phyloP scores from a whole-genome alignment of 345 rosid species.

The Turnera subulata region DNA sequence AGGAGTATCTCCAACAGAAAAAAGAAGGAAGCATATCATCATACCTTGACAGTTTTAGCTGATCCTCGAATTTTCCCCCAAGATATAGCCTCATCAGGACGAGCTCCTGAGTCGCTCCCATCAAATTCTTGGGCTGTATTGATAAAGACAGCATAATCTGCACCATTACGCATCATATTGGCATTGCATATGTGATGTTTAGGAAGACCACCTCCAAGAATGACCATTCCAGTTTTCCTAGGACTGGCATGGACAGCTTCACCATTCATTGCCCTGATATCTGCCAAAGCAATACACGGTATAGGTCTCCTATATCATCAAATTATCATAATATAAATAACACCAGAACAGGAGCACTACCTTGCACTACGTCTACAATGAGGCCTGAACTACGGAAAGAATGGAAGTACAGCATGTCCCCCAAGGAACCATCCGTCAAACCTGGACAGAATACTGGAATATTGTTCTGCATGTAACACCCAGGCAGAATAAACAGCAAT shows the following conservation, averaged over 20 bases:
- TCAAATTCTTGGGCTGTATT: constrained; percentile 95
- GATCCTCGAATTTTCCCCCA: constrained; percentile 90
- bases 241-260: constrained; percentile 83
- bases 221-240: constrained; percentile 79
- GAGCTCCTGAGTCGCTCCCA: constrained; percentile 97
- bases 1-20: neutral
- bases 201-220: constrained; percentile 90
- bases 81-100: constrained; percentile 90
- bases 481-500: neutral
- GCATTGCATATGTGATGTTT: constrained; percentile 99
- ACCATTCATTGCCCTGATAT: constrained; percentile 72
- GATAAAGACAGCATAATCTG: constrained; percentile 83
- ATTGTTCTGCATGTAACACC: constrained; percentile 58
- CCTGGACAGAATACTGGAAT: constrained; percentile 95
- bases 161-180: constrained; percentile 95
- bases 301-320: neutral
- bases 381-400: constrained; percentile 62
- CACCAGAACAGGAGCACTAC: constrained; percentile 24
- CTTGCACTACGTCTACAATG: constrained; percentile 65
- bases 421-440: constrained; percentile 91
- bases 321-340: neutral
- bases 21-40: neutral
- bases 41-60: constrained; percentile 84
- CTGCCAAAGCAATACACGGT: constrained; percentile 29
- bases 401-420: constrained; percentile 94